Percentiles rank a stretch among this genome's conserved stretches.
Evolutionary conservation across 179 eudicot species (phyloP).

Genomic region (Heliamphora ciliata): DNA sequence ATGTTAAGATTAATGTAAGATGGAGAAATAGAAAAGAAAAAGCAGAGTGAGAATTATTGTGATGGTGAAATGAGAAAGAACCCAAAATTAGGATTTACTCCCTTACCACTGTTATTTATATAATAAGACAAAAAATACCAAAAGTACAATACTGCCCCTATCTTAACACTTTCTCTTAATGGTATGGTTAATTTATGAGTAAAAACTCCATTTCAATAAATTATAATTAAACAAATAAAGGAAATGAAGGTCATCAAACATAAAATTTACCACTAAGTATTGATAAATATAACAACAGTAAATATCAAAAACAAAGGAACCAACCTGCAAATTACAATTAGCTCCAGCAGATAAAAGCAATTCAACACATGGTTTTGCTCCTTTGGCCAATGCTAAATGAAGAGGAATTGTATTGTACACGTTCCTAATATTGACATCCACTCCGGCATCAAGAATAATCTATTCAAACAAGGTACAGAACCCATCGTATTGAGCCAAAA

Average conservation of each 20-base stretch:
- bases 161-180: neutral
- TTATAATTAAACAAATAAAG: neutral
- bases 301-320: neutral
- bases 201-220: neutral
- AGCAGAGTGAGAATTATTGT: too few species aligned
- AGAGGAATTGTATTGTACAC: conserved; percentile 74
- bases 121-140: too few species aligned
- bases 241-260: neutral
- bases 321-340: conserved; percentile 80
- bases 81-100: too few species aligned
- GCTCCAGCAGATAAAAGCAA: conserved; percentile 80
- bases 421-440: conserved; percentile 78
- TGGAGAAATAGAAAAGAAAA: too few species aligned
- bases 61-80: too few species aligned
- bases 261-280: neutral
- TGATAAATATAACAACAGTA: neutral
- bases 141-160: too few species aligned
- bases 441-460: conserved; percentile 86
- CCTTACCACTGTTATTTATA: too few species aligned
- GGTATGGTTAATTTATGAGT: neutral
- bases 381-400: conserved; percentile 91
- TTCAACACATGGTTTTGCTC: conserved; percentile 87
- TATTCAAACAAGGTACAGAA: conserved; percentile 20
- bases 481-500: conserved; percentile 4
- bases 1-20: too few species aligned